Base-by-base conservation (phyloP, 257 asterid genomes). In the Gentiana straminea region DNA sequence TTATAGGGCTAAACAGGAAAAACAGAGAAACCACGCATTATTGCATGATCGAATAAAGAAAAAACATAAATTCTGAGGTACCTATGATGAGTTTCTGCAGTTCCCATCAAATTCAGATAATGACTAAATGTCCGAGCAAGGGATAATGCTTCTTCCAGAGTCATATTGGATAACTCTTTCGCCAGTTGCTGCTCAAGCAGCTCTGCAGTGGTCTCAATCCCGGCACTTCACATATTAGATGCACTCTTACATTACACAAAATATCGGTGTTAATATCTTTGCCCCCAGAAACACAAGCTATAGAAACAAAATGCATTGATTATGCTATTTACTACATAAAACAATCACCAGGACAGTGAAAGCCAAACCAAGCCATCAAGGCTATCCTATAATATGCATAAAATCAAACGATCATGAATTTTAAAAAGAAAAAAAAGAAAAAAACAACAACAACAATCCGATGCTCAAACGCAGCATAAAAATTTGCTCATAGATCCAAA, bases 31-130 rank as follows among this genome's bases (percentile, higher is more conserved):
- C 52, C 33, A 52, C 12, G n/a, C n/a, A 61, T 1, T 41, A 13
- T 33, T 24, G 34, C 43, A 48, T 39, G 35, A 46, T 7, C 44
- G 47, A 5, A 49, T 5, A 41, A 41, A 10, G 8, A 41, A n/a
- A 32, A 8, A 7, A 9, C n/a, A 43, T n/a, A 6, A 59, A 43
- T 45, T n/a, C n/a, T 13, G 9, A 35, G 4, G 15, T 63, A 91
- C 98, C 96, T 79, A 68, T 91, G 98, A 75, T 91, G 96, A 57
- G 95, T 91, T 77, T 91, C 98, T 46, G 96, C 95, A 61, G 87
- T 83, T 57, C 94, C 95, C 74, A 88, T 82, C 69, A 91, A 76
- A 64, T 83, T 91, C 33, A 91, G 84, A 72, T 88, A 82, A 75
- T 91, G 98, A 66, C 93, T 91, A 71, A 91, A 91, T 33, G 94